Evolutionary conservation across 306 rosid genomes (phyloP), one percentile per base, ranked within the genome.

Genomic region (Casuarina glauca): DNA sequence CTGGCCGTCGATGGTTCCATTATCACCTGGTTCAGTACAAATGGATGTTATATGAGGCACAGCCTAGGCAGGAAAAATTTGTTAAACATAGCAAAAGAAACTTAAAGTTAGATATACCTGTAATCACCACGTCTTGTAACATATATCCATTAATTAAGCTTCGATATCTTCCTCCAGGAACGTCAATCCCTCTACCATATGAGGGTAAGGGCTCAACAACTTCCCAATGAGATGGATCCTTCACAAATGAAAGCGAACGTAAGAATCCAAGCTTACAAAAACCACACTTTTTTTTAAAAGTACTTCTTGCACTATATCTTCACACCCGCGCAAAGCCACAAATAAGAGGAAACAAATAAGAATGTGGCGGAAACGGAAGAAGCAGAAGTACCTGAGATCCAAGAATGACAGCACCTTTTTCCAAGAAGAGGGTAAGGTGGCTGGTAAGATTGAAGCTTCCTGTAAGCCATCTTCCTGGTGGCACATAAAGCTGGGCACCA

Each of bases 401-500:
- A 85, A 96, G 89, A 78, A 96, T 87, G 70, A 85, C 83, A 60
- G 98, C 97, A 16, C 92, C 98, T 83, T 90, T 93, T 78, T 96
- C 99, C 88, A 96, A 79, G 85, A 93, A 96, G 75, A 96, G 91
- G 8, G 99, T 96, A 41, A 96, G 99, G 74, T 93, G 94, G 82
- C 99, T 96, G 35, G 99, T 96, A 51, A 96, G 99, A 76, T 89
- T 96, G 89, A 96, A 84, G 74, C 98, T 88, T 13, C 94, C 98
- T 3, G 98, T 96, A 51, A 96, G 98, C 99, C 99, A 96, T 73
- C 88, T 85, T 55, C 99, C 99, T 0, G 94, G 82, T 0, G 99
- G 99, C 5, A 96, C 94, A 17, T 96, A 96, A 6, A 96, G 96
- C 95, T 96, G 98, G 71, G 98, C 99, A 0, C 99, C 98, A 11